Evolutionary conservation across 2,329 filamentous ascomycete genomes (phyloP).

Genomic region (Fusarium newnesense): DNA sequence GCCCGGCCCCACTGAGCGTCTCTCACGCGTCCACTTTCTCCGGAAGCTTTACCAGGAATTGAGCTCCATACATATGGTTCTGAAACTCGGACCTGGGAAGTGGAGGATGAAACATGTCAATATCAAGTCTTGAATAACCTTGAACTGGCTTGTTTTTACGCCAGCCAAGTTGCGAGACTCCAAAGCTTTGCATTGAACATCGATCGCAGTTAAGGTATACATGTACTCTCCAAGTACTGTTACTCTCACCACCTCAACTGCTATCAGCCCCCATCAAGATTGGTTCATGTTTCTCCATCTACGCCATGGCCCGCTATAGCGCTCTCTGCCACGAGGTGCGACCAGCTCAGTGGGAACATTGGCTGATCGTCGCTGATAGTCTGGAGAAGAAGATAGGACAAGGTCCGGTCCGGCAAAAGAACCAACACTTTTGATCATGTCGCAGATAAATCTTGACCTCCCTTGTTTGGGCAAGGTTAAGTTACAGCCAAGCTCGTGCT

Average conservation of each 20-base stretch:
- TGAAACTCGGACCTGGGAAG: not conserved
- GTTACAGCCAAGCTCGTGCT: slow-evolving; percentile 7
- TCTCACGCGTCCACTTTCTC: slow-evolving; percentile 25
- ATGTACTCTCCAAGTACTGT: not conserved
- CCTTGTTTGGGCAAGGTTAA: not conserved
- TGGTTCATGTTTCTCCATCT: slow-evolving; percentile 29
- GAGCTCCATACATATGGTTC: not conserved
- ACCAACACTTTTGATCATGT: not conserved
- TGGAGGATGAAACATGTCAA: slow-evolving; percentile 3
- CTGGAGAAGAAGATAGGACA: slow-evolving; percentile 18
- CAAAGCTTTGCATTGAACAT: not conserved
- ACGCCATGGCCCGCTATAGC: slow-evolving; percentile 21
- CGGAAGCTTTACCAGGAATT: slow-evolving; percentile 6
- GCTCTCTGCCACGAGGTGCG: slow-evolving; percentile 31
- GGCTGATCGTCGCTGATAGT: slow-evolving; percentile 18
- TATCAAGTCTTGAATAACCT: not conserved
- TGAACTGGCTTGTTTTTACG: not conserved
- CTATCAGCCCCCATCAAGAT: slow-evolving; percentile 8
- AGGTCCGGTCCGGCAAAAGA: slow-evolving; percentile 12
- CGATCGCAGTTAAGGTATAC: not conserved
- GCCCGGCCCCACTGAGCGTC: slow-evolving; percentile 24
- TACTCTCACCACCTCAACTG: not conserved
- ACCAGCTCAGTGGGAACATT: slow-evolving; percentile 22
- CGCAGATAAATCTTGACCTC: not conserved
- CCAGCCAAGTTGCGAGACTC: not conserved